phyloP scores from a whole-genome alignment of 2,329 filamentous ascomycete species.

The Fusarium palustre region DNA sequence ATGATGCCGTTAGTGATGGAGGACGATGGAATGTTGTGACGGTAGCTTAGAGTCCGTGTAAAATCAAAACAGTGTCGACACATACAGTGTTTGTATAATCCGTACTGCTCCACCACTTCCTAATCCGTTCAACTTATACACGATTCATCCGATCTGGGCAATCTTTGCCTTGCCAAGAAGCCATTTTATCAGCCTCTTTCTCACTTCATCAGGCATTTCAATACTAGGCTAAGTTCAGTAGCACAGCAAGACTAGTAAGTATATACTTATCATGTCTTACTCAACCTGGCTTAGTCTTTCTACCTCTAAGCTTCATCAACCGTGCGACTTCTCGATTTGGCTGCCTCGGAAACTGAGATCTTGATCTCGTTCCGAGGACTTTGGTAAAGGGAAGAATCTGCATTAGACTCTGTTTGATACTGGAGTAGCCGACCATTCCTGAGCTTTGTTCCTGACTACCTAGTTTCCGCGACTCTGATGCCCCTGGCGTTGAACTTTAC shows the following conservation, averaged over 20 bases:
- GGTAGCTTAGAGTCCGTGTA: neutral
- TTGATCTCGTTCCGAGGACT: neutral
- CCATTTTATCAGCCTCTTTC: conserved; percentile 16
- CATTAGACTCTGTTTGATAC: neutral
- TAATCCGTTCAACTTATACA: conserved; percentile 12
- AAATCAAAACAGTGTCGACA: neutral
- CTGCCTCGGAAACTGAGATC: neutral
- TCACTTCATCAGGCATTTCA: neutral
- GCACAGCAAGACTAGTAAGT: neutral
- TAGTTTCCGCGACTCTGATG: neutral
- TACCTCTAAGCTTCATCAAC: conserved; percentile 12
- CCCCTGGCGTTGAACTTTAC: conserved; percentile 23
- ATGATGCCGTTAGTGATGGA: conserved; percentile 1
- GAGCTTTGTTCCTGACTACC: conserved; percentile 17
- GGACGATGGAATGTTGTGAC: conserved; percentile 32
- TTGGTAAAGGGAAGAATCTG: neutral
- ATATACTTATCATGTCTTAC: neutral
- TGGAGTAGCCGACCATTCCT: conserved; percentile 15
- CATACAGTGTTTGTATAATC: rapidly evolving
- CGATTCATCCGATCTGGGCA: conserved; percentile 6
- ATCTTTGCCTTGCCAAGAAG: conserved; percentile 15
- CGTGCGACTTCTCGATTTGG: neutral
- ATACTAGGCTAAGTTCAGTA: neutral
- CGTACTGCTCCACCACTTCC: neutral
- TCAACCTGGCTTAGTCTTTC: conserved; percentile 15